These are phyloP conservation scores for Aspergillus oerlinghausenensis DNA, from an alignment of 2,329 filamentous ascomycete genomes.

Conservation along the genomic window DNA sequence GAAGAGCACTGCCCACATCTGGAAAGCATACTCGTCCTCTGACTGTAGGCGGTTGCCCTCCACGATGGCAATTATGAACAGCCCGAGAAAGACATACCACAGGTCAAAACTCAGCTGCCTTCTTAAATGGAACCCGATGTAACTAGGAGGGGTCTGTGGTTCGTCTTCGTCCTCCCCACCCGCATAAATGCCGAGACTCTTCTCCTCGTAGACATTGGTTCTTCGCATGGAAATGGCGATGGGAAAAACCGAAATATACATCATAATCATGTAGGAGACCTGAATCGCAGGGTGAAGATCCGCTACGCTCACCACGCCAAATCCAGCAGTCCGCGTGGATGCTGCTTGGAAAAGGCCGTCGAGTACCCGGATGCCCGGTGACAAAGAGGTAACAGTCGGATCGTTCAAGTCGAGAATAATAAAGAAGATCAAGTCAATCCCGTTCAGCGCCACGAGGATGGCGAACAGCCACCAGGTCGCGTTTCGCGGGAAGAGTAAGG, in stretches of 20 bases:
- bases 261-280: conserved; percentile 95
- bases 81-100: conserved; percentile 92
- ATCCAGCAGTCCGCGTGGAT: conserved; percentile 85
- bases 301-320: conserved; percentile 73
- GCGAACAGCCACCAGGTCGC: conserved; percentile 96
- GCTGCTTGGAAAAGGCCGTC: conserved; percentile 88
- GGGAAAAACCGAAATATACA: conserved; percentile 97
- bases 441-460: conserved; percentile 77
- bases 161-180: conserved; percentile 55
- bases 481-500: conserved; percentile 79
- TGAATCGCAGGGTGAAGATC: conserved; percentile 84
- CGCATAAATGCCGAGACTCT: conserved; percentile 60
- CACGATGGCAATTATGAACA: conserved; percentile 87
- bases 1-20: conserved; percentile 68
- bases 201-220: conserved; percentile 94
- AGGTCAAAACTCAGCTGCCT: conserved; percentile 93
- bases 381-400: conserved; percentile 61
- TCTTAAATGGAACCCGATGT: conserved; percentile 86
- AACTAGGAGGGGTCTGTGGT: conserved; percentile 64
- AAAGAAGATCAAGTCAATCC: conserved; percentile 82
- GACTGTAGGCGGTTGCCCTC: conserved; percentile 70
- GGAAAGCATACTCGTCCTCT: conserved; percentile 54
- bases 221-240: conserved; percentile 92
- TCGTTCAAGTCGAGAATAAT: conserved; percentile 84
- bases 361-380: conserved; percentile 70